phyloP scores from a whole-genome alignment of 2,329 filamentous ascomycete genomes.

The Uncinocarpus reesii region DNA sequence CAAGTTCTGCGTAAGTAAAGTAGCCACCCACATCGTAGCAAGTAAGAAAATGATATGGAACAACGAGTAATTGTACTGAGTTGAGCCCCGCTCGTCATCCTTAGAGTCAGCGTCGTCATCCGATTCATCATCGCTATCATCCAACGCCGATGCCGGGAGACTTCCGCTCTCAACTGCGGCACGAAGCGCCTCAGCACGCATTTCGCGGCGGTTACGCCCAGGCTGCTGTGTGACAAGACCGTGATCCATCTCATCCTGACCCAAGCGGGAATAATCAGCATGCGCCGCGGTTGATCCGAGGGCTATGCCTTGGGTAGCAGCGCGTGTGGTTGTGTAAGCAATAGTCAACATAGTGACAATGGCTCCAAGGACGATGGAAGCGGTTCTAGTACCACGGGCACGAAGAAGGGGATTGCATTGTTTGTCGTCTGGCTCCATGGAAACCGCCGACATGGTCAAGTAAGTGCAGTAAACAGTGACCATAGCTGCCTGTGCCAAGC shows the following conservation, averaged over 20 bases:
- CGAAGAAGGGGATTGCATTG: constrained; percentile 84
- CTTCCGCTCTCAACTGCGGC: constrained; percentile 83
- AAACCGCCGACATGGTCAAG: constrained; percentile 93
- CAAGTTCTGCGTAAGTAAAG: constrained; percentile 71
- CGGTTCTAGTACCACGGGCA: constrained; percentile 77
- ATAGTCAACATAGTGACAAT: constrained; percentile 95
- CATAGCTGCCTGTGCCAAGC: constrained; percentile 93
- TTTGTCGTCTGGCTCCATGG: constrained; percentile 93
- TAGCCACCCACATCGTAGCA: constrained; percentile 91
- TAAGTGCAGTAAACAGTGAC: constrained; percentile 98
- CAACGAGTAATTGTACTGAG: constrained; percentile 90
- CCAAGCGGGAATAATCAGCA: constrained; percentile 47
- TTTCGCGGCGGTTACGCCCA: constrained; percentile 61
- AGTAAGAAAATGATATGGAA: constrained; percentile 98
- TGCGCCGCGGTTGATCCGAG: constrained; percentile 42
- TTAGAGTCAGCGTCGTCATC: constrained; percentile 51
- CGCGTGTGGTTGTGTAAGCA: constrained; percentile 92
- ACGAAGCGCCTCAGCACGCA: constrained; percentile 84
- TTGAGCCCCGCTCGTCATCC: constrained; percentile 79
- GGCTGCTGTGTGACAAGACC: constrained; percentile 82
- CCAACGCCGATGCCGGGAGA: constrained; percentile 77
- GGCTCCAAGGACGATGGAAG: constrained; percentile 82
- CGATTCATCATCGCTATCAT: constrained; percentile 55
- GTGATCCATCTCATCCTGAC: constrained; percentile 66
- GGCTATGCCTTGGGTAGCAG: constrained; percentile 71